Conservation (phyloP, 345 rosid species). For the Eucalyptus lansdowneana region DNA sequence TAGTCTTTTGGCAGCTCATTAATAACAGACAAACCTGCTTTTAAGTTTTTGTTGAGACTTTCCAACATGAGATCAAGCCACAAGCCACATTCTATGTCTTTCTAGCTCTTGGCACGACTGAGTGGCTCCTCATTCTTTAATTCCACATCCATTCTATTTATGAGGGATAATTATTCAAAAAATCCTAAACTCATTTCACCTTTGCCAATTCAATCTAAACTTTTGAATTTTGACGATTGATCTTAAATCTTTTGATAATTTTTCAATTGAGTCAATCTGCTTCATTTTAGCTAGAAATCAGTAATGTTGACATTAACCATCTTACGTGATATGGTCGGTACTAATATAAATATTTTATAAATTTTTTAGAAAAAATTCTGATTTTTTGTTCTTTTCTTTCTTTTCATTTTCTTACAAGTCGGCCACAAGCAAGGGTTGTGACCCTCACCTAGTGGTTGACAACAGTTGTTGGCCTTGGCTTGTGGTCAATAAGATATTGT, state of each 20-base stretch:
- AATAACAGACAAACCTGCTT: not conserved
- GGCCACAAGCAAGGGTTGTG: not conserved
- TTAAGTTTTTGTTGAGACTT: not conserved
- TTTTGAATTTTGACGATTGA: not conserved
- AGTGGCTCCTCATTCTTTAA: not conserved
- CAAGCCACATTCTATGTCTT: not conserved
- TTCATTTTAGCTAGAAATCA: not conserved
- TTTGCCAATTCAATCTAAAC: not conserved
- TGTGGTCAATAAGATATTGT: not conserved
- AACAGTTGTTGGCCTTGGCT: not conserved
- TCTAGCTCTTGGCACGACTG: not conserved
- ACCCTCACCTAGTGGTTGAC: not conserved
- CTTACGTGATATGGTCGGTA: accelerated
- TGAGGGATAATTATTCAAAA: no score
- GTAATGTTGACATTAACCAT: not conserved
- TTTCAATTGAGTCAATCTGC: not conserved
- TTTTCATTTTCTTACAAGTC: not conserved
- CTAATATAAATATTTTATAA: no score
- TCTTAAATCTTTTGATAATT: no score
- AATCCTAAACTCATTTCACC: no score
- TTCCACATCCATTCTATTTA: not conserved
- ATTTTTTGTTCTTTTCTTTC: not conserved
- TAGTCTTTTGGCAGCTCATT: not conserved
- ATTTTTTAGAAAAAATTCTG: no score
- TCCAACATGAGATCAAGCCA: not conserved